These are phyloP conservation scores for Candida coquimbonensis DNA, from an alignment of 805 yeast genomes.

Conservation along the genomic window DNA sequence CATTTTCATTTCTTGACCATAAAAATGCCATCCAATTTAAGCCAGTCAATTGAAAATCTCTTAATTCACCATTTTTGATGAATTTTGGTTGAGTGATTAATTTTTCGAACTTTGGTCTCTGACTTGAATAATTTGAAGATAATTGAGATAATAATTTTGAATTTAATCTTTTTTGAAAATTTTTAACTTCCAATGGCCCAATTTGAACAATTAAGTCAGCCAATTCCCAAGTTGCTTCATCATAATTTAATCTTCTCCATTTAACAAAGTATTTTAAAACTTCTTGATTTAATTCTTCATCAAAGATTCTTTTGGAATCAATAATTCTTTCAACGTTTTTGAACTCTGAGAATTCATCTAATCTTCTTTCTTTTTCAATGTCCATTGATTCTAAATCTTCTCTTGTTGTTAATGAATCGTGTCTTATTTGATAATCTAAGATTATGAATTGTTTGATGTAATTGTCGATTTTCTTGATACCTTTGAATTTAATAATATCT, in stretches of 20 bases:
- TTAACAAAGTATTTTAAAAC: conserved; percentile 79
- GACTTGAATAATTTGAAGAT: conserved; percentile 66
- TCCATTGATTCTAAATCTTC: conserved; percentile 95
- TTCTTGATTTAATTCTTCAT: conserved; percentile 51
- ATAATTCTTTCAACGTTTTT: conserved; percentile 86
- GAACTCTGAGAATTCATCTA: conserved; percentile 79
- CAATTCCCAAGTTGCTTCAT: conserved; percentile 95
- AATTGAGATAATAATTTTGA: conserved; percentile 80
- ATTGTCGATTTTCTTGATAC: conserved; percentile 82
- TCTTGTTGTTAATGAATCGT: conserved; percentile 74
- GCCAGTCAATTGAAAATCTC: conserved; percentile 98
- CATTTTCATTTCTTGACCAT: conserved; percentile 97
- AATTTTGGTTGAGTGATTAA: conserved; percentile 80
- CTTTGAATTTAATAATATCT: conserved; percentile 43
- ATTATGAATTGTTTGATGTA: conserved; percentile 75
- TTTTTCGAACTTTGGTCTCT: conserved; percentile 86
- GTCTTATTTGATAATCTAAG: conserved; percentile 66
- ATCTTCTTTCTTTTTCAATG: conserved; percentile 75
- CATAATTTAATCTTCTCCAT: conserved; percentile 91
- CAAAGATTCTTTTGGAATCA: conserved; percentile 63
- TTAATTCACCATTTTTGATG: conserved; percentile 82
- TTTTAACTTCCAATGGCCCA: conserved; percentile 78
- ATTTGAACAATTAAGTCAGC: conserved; percentile 80
- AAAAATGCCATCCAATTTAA: conserved; percentile 99
- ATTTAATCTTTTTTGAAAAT: conserved; percentile 71